A percentile compares a stretch with the other conserved stretches of the same genome.
Evolutionary conservation across 208 protist species (phyloP).

Genomic region (Hexamita inflata): DNA sequence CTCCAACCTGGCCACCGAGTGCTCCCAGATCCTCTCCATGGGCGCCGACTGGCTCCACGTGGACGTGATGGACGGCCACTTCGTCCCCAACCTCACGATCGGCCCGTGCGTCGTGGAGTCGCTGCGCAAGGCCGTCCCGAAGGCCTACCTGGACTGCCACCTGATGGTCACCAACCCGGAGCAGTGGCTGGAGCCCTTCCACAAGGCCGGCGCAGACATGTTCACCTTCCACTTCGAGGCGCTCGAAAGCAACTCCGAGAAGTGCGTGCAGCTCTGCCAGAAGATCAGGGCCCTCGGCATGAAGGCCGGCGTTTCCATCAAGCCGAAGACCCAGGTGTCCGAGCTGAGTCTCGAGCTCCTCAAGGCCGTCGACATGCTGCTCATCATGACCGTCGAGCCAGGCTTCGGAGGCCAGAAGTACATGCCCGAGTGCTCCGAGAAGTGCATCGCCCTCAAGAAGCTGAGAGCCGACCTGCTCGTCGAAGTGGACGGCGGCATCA

Average conservation of each 20-base stretch:
- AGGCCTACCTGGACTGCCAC: conserved; percentile 49
- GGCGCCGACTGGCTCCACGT: conserved; percentile 39
- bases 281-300: conserved; percentile 54
- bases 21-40: not conserved
- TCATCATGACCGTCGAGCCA: conserved; percentile 79
- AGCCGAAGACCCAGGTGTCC: conserved; percentile 53
- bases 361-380: conserved; percentile 71
- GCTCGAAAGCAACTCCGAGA: conserved; percentile 30
- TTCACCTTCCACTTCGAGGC: conserved; percentile 84
- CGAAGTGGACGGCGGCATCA: conserved; percentile 91
- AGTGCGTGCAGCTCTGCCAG: conserved; percentile 52
- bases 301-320: conserved; percentile 81
- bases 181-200: conserved; percentile 61
- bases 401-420: conserved; percentile 96
- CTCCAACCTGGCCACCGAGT: conserved; percentile 17
- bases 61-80: conserved; percentile 57
- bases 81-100: conserved; percentile 56
- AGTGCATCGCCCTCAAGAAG: conserved; percentile 67
- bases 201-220: conserved; percentile 63
- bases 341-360: conserved; percentile 46
- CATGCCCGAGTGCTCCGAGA: conserved; percentile 82
- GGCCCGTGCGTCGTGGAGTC: conserved; percentile 46
- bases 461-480: conserved; percentile 73
- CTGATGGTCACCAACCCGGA: conserved; percentile 53
- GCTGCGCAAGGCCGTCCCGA: conserved; percentile 26